These are phyloP conservation scores for Globisporangium lucens DNA, from an alignment of 352 stramenopile species.

Conservation along the genomic window DNA sequence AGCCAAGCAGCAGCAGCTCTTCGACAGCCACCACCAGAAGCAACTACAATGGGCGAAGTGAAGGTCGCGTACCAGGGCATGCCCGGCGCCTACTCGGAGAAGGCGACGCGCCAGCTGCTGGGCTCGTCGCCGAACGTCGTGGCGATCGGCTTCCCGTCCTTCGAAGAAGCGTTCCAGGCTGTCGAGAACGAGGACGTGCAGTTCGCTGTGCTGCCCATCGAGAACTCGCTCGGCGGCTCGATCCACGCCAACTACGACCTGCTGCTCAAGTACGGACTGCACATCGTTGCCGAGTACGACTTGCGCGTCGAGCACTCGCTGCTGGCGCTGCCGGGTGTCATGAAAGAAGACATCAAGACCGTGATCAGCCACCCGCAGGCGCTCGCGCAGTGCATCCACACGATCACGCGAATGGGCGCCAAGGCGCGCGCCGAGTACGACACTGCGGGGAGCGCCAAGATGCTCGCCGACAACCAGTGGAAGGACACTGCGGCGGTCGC, in stretches of 20 bases:
- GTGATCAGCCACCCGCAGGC: constrained; percentile 96
- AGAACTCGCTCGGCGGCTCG: constrained; percentile 93
- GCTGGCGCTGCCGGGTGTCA: constrained; percentile 86
- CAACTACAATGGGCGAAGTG: constrained; percentile 43
- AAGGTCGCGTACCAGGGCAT: constrained; percentile 96
- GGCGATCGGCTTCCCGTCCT: constrained; percentile 45
- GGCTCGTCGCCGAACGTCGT: constrained; percentile 59
- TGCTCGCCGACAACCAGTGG: constrained; percentile 91
- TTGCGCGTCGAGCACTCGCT: constrained; percentile 91
- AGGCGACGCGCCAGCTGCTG: constrained; percentile 93
- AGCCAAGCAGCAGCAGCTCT: constrained; percentile 1
- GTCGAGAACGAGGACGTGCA: constrained; percentile 82
- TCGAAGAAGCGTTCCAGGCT: constrained; percentile 56
- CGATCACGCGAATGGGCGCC: constrained; percentile 83
- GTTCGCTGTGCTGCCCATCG: constrained; percentile 93
- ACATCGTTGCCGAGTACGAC: constrained; percentile 66
- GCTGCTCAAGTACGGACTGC: constrained; percentile 63
- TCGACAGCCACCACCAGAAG: not conserved
- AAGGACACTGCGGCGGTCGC: constrained; percentile 90
- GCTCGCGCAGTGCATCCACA: constrained; percentile 96
- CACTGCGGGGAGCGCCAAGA: constrained; percentile 96
- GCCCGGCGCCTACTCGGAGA: constrained; percentile 97
- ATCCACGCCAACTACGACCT: constrained; percentile 96
- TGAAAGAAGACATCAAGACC: constrained; percentile 90
- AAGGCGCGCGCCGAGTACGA: constrained; percentile 92